phyloP scores from a whole-genome alignment of 371 early-diverging fungal genomes.

The Mortierella sp. region DNA sequence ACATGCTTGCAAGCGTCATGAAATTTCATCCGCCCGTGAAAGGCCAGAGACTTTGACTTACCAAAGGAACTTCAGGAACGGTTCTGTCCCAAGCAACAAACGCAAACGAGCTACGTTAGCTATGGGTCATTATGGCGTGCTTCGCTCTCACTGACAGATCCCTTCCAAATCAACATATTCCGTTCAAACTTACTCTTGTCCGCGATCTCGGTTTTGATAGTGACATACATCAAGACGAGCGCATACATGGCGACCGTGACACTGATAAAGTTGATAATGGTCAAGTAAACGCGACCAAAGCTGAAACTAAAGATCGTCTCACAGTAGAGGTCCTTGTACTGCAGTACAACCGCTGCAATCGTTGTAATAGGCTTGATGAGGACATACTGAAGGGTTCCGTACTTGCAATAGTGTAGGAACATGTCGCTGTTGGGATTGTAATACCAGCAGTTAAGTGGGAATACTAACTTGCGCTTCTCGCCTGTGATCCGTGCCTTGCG shows the following conservation, averaged over 20 bases:
- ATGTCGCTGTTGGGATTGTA: constrained; percentile 70
- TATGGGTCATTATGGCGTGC: not conserved
- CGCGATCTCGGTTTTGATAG: constrained; percentile 57
- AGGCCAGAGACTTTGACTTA: too few relatives aligned
- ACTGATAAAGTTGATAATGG: constrained; percentile 54
- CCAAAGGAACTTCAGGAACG: constrained; percentile 56
- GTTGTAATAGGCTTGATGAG: constrained; percentile 68
- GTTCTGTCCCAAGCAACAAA: constrained; percentile 18
- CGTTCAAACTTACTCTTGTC: constrained; percentile 56
- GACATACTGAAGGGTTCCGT: constrained; percentile 74
- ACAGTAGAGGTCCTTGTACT: constrained; percentile 63
- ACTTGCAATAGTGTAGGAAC: constrained; percentile 64
- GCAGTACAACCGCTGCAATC: constrained; percentile 65
- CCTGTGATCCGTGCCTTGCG: constrained; percentile 51
- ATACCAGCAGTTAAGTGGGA: constrained; percentile 71
- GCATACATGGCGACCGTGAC: constrained; percentile 57
- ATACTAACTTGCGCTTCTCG: constrained; percentile 59
- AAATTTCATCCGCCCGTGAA: too few relatives aligned
- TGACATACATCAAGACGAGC: constrained; percentile 62
- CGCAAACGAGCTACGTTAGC: too few relatives aligned
- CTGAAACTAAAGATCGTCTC: constrained; percentile 61
- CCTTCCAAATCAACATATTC: too few relatives aligned
- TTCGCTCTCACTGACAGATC: not conserved
- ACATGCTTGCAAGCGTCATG: too few relatives aligned
- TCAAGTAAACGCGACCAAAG: constrained; percentile 69